These are phyloP conservation scores for Akanthomyces dipterigenus DNA, from an alignment of 2,329 filamentous ascomycete genomes.

Conservation along the genomic window DNA sequence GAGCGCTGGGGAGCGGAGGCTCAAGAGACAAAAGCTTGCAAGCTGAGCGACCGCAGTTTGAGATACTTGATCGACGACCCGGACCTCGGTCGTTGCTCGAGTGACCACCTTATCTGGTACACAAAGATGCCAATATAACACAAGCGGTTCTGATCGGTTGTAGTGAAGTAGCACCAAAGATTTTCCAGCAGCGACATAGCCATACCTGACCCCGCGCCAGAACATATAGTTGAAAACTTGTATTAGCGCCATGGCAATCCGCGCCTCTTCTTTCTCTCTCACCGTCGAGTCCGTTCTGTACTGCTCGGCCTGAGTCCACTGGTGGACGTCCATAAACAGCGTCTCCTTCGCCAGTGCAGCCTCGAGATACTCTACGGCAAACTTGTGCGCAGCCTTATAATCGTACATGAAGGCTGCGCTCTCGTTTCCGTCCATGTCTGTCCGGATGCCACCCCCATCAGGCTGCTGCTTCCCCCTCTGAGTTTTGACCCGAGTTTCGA, in stretches of 20 bases:
- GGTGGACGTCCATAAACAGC: background rate
- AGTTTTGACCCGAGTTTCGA: background rate
- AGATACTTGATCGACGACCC: constrained; percentile 3
- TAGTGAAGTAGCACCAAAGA: background rate
- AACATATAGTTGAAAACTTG: background rate
- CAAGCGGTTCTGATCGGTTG: background rate
- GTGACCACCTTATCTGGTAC: background rate
- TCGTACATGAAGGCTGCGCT: background rate
- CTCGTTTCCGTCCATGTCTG: background rate
- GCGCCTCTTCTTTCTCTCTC: background rate
- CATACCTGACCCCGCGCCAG: background rate
- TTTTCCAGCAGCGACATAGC: background rate
- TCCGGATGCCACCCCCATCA: background rate
- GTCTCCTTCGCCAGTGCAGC: background rate
- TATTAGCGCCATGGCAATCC: background rate
- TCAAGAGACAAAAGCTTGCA: too few species aligned
- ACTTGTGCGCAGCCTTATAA: constrained; percentile 7
- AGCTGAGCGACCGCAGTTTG: too few species aligned
- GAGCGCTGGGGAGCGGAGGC: too few species aligned
- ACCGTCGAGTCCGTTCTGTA: background rate
- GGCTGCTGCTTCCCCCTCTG: background rate
- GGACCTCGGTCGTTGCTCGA: background rate
- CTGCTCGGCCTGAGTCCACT: background rate
- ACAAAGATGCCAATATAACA: background rate
- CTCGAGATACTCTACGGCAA: background rate